Percentiles rank a stretch among this genome's conserved stretches.
Evolutionary conservation across 1,139 yeast genomes (phyloP).

Genomic region (Pichia inconspicua): DNA sequence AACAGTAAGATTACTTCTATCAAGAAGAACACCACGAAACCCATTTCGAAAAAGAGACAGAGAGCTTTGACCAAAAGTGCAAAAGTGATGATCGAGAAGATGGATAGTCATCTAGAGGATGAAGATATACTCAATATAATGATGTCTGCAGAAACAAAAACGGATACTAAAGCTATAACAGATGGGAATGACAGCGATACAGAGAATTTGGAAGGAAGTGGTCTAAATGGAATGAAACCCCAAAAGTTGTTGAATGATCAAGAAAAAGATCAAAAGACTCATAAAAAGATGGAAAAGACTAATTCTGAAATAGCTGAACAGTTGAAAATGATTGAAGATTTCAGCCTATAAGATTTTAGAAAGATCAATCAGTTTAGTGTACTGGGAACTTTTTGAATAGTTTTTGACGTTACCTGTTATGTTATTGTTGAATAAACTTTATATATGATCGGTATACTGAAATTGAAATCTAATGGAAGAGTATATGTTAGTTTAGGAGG

Average conservation of each 20-base stretch:
- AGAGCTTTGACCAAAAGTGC: conserved; percentile 11
- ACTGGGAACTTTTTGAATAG: too few species aligned
- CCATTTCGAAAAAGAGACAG: conserved; percentile 14
- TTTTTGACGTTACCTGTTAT: too few species aligned
- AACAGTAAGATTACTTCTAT: background rate
- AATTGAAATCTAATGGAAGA: too few species aligned
- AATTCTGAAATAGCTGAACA: conserved; percentile 49
- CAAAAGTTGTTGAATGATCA: conserved; percentile 26
- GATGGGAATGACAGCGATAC: conserved; percentile 17
- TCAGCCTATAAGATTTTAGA: conserved; percentile 6
- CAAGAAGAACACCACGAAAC: conserved; percentile 1
- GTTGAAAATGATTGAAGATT: conserved; percentile 40
- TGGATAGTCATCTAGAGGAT: conserved; percentile 33
- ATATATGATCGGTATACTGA: too few species aligned
- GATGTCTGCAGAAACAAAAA: conserved; percentile 12
- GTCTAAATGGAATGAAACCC: conserved; percentile 24
- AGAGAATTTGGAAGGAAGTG: conserved; percentile 16
- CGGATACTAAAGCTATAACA: conserved; percentile 11
- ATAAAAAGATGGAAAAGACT: conserved; percentile 37
- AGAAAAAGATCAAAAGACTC: conserved; percentile 38
- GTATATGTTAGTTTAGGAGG: too few species aligned
- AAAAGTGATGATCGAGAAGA: conserved; percentile 33
- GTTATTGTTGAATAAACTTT: too few species aligned
- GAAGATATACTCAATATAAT: conserved; percentile 32
- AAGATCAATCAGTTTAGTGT: too few species aligned